Percentiles rank a stretch among this genome's conserved stretches.
Evolutionary conservation across 805 yeast species (phyloP).

Genomic region (Wickerhamomyces xylosicus): DNA sequence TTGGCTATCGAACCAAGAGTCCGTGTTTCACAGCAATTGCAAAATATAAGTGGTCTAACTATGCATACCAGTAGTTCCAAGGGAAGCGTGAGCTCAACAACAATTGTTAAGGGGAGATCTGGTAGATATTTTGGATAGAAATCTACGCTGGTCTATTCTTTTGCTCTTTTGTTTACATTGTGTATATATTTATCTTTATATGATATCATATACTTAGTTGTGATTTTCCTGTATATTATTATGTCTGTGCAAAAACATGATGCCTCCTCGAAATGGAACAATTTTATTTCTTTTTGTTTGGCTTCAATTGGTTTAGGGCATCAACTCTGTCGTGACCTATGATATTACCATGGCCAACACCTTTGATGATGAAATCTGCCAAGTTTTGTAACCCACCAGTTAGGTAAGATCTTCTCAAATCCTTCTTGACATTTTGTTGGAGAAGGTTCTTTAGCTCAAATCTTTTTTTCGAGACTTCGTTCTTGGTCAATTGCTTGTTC

Average conservation of each 20-base stretch:
- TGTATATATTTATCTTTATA: background rate
- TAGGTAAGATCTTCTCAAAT: slow-evolving; percentile 58
- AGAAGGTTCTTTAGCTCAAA: slow-evolving; percentile 45
- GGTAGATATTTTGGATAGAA: background rate
- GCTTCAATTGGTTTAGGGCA: slow-evolving; percentile 55
- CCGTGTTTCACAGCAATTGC: slow-evolving; percentile 18
- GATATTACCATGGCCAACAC: slow-evolving; percentile 54
- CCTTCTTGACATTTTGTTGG: slow-evolving; percentile 45
- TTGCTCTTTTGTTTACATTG: background rate
- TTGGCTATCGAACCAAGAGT: slow-evolving; percentile 67
- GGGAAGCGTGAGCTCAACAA: background rate
- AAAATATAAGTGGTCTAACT: slow-evolving; percentile 1
- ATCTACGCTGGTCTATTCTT: background rate
- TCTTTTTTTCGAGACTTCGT: slow-evolving; percentile 34
- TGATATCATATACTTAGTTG: too few relatives aligned
- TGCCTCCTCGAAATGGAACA: too few relatives aligned
- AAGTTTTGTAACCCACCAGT: slow-evolving; percentile 72
- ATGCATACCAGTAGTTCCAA: too few relatives aligned
- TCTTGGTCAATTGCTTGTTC: slow-evolving; percentile 40
- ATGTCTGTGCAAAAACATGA: too few relatives aligned
- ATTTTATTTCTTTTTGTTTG: slow-evolving; percentile 6
- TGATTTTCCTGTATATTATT: too few relatives aligned
- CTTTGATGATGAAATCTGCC: slow-evolving; percentile 66
- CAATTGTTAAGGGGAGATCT: background rate
- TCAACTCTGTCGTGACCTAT: slow-evolving; percentile 60